Conservation (phyloP, 2,329 filamentous ascomycete species). For the Calonectria pseudoturangicola region DNA sequence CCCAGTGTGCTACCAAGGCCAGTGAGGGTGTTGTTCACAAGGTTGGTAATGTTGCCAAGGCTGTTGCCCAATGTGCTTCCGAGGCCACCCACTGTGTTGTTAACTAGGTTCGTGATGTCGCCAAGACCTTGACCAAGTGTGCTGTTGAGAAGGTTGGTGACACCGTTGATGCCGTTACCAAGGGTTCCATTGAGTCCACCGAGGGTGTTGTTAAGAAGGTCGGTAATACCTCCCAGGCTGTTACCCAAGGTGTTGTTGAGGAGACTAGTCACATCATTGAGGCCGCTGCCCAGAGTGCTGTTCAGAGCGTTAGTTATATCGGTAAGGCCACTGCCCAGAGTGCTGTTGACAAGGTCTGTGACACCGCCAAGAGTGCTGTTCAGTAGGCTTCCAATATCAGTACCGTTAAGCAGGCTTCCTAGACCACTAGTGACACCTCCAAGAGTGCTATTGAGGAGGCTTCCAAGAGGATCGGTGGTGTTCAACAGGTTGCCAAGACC, state of each 20-base stretch:
- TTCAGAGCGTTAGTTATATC: not conserved
- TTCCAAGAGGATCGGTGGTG: not conserved
- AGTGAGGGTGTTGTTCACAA: not conserved
- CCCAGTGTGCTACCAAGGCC: not conserved
- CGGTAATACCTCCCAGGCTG: not conserved
- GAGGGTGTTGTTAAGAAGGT: not conserved
- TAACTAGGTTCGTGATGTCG: not conserved
- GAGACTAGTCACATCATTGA: not conserved
- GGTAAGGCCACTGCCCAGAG: not conserved
- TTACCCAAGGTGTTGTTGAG: not conserved
- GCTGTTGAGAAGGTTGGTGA: not conserved
- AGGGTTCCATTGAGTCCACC: conserved; percentile 2
- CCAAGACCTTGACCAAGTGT: not conserved
- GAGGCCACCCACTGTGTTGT: not conserved
- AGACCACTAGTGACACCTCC: conserved; percentile 2
- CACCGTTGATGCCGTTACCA: not conserved
- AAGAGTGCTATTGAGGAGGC: not conserved
- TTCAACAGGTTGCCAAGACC: not conserved
- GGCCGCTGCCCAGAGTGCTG: not conserved
- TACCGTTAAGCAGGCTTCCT: not conserved
- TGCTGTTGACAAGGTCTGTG: conserved; percentile 5
- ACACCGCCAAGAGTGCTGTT: conserved; percentile 4
- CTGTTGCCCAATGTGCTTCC: conserved; percentile 13
- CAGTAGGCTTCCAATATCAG: not conserved
- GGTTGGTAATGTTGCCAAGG: conserved; percentile 16